A percentile compares a stretch with the other conserved stretches of the same genome.
These are phyloP conservation scores for Thinopyrum elongatum DNA, from an alignment of 176 grass and related monocot species.

Conservation along the genomic window DNA sequence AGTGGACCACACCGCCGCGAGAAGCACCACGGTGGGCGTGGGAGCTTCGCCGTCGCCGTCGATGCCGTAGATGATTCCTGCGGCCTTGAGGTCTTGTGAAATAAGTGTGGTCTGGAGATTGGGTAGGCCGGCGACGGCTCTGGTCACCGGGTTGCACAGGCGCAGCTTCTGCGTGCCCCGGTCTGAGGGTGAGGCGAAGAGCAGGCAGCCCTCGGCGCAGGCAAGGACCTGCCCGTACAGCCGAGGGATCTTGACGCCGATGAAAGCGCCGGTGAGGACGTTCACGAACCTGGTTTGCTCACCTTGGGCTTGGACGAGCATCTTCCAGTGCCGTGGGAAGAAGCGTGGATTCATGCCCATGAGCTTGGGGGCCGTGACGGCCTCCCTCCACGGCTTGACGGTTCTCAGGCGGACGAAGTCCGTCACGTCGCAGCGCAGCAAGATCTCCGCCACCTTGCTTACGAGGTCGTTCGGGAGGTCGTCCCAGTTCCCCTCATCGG, in stretches of 20 bases:
- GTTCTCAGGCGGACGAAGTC: neutral
- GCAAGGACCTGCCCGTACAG: neutral
- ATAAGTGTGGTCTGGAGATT: no score
- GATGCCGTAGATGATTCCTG: neutral
- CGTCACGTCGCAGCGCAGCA: neutral
- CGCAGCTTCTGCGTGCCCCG: neutral
- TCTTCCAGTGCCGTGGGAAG: neutral
- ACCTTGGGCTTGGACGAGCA: neutral
- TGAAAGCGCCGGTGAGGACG: neutral
- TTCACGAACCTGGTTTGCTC: neutral
- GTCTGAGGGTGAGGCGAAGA: no score
- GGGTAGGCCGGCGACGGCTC: neutral
- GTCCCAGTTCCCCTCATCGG: neutral
- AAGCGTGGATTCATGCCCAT: neutral
- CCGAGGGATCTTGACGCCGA: neutral
- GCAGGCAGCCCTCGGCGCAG: no score
- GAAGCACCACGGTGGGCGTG: neutral
- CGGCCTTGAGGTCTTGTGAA: neutral
- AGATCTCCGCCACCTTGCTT: neutral
- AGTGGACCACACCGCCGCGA: rapidly evolving
- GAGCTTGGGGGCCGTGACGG: neutral
- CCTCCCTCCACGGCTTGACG: neutral
- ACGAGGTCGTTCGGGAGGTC: neutral
- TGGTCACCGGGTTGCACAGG: neutral
- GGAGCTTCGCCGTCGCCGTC: neutral